Percentiles rank a stretch among this genome's conserved stretches.
Conservation (phyloP, 495 filamentous ascomycete species). For the Aspergillus heteromorphus region DNA sequence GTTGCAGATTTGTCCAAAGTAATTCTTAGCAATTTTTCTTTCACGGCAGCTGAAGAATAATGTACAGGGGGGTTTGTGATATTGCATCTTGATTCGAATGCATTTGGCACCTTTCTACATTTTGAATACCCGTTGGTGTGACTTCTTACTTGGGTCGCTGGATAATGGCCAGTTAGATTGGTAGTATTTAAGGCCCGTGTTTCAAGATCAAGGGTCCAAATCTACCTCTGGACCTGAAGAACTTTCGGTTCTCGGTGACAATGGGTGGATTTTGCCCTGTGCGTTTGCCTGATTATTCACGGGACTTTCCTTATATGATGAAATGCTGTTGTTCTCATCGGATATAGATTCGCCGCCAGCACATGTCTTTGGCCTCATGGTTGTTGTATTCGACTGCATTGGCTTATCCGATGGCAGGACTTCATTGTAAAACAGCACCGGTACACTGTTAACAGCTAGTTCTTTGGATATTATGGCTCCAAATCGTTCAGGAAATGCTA, state of each 20-base stretch:
- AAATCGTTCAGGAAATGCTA: conserved; percentile 29
- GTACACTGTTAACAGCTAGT: conserved; percentile 23
- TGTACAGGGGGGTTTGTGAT: not conserved
- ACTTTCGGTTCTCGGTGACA: not conserved
- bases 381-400: conserved; percentile 13
- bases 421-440: conserved; percentile 16
- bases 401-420: conserved; percentile 4
- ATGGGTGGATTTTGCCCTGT: not conserved
- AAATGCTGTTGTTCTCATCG: not conserved
- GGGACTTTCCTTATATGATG: not conserved
- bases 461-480: conserved; percentile 31
- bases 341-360: not conserved
- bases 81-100: not conserved
- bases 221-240: conserved; percentile 7
- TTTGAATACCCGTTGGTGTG: not conserved
- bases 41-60: not conserved
- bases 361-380: not conserved
- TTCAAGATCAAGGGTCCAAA: conserved; percentile 27
- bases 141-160: not conserved
- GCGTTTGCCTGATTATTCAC: not conserved
- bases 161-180: not conserved
- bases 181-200: not conserved
- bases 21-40: not conserved
- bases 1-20: conserved; percentile 6
- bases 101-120: not conserved